Evolutionary conservation across 805 yeast genomes (phyloP), one percentile per base, ranked within the genome.

Genomic region (Starmerella geochares): DNA sequence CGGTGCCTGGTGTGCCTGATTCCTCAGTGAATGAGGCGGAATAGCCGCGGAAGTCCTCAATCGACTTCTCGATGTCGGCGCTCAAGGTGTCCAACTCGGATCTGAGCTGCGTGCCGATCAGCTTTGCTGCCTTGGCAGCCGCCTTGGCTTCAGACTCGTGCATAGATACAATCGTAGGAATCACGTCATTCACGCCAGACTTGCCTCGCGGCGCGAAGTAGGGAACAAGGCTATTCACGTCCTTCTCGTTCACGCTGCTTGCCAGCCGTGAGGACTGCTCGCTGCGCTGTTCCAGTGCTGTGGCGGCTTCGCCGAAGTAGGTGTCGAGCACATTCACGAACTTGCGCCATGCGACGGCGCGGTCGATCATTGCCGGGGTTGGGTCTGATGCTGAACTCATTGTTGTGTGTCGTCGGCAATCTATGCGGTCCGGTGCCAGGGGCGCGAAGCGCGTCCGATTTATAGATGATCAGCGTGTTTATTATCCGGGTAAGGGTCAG

Each of bases 261-360:
- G 51, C 44, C 20, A 65, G 57, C 33, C 44, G 32, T 31, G 46
- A 43, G 19, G 75, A 78, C 60, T 74, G 64, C 58, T 53, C 58
- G 31, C 84, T 80, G 16, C 88, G 95, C 65, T 88, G 96, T 36
- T 54, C 45, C n/a, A 50, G 54, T 29, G 38, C 32, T 8, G 54
- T 42, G 1, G 54, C 53, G 2, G 50, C 52, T 54, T 76, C 77
- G 20, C 37, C 37, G 54, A 90, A 71, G 62, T 90, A 90, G 42
- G 74, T 77, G 19, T 85, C 73, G 49, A 90, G 67, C 31, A 90
- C 81, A 54, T 80, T 78, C 50, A 87, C 79, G 49, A 88, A 78
- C 36, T 76, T 74, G 51, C 95, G 72, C 96, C 96, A 90, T 2
- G 94, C 82, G 45, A 80, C 74, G 64, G 90, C 88, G 54, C 97